Evolutionary conservation across 306 rosid genomes (phyloP).

Genomic region (Cicer chorassanicum): DNA sequence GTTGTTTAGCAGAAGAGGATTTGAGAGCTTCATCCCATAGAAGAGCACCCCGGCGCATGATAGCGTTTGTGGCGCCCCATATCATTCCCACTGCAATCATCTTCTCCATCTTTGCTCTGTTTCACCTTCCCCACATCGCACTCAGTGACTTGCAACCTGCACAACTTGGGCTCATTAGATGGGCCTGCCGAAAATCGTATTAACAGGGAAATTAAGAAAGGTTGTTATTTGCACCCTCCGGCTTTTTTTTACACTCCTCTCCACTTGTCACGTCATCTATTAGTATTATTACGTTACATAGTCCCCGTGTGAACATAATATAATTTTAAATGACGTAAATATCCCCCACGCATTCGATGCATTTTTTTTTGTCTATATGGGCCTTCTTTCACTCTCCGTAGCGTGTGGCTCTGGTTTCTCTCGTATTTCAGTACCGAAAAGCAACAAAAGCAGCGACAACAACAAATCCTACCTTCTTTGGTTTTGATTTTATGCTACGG

Average conservation of each 20-base stretch:
- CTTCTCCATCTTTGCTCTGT: slow-evolving; percentile 53
- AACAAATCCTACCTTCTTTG: not conserved
- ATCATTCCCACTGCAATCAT: slow-evolving; percentile 84
- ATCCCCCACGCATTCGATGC: slow-evolving; percentile 13
- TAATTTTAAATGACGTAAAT: slow-evolving; percentile 8
- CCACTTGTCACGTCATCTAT: too few relatives aligned
- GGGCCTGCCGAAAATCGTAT: too few relatives aligned
- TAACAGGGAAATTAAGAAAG: too few relatives aligned
- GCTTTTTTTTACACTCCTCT: too few relatives aligned
- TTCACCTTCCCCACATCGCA: not conserved
- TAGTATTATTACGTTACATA: too few relatives aligned
- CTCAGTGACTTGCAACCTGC: not conserved
- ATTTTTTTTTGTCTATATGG: slow-evolving; percentile 25
- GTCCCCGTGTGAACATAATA: too few relatives aligned
- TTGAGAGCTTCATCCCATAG: slow-evolving; percentile 79
- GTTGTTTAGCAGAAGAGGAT: slow-evolving; percentile 51
- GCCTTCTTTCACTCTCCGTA: not conserved
- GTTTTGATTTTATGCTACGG: slow-evolving; percentile 39
- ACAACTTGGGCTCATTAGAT: too few relatives aligned
- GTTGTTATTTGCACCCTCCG: too few relatives aligned
- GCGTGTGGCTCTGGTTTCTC: slow-evolving; percentile 29
- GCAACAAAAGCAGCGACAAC: not conserved
- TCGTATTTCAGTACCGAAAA: not conserved
- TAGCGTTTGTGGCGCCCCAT: slow-evolving; percentile 94
- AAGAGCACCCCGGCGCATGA: slow-evolving; percentile 88